Evolutionary conservation across 2,329 filamentous ascomycete species (phyloP), one percentile per base, ranked within the genome.

Genomic region (Cytospora chrysosperma): DNA sequence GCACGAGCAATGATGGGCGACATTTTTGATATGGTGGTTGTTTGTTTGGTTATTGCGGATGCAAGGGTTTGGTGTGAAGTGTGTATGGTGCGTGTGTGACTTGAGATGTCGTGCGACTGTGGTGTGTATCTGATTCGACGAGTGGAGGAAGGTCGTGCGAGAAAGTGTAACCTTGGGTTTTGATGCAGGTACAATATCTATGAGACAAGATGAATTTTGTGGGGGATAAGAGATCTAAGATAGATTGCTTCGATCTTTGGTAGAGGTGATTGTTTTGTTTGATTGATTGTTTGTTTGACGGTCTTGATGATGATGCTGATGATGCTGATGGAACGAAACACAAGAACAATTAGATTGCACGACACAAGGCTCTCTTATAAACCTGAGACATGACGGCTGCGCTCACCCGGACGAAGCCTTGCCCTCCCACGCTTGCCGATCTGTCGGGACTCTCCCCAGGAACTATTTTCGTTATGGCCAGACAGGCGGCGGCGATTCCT

Each of bases 1-100:
- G 69, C 72, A 61, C 71, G 73, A 63, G 74, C 72, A 66, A 73
- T 62, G 69, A 76, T 73, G 65, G 74, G 70, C 61, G 74, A 75
- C 74, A 76, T 76, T 43, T 60, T 54, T 50, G 49, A 32, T 72
- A 9, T 65, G 50, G 62, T 37, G 52, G 56, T 34, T 28, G 56
- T 63, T 47, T 8, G 53, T 30, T 61, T 55, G 59, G 65, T 67
- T 56, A 28, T 24, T 30, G 53, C 37, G 30, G 55, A 28, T n/a
- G n/a, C n/a, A n/a, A n/a, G n/a, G 34, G 37, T 40, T 37, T 59
- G 49, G 24, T 59, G 51, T 49, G 52, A 19, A 43, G 57, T 32
- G 43, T 52, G 24, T 6, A 17, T 26, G 28, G 37, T 28, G 27
- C 30, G 28, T 57, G 49, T 27, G 15, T 54, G 49, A 27, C 8